Percentiles rank a stretch among this genome's conserved stretches.
phyloP scores from a whole-genome alignment of 2,329 filamentous ascomycete species.

The Cladorrhinum sp. region DNA sequence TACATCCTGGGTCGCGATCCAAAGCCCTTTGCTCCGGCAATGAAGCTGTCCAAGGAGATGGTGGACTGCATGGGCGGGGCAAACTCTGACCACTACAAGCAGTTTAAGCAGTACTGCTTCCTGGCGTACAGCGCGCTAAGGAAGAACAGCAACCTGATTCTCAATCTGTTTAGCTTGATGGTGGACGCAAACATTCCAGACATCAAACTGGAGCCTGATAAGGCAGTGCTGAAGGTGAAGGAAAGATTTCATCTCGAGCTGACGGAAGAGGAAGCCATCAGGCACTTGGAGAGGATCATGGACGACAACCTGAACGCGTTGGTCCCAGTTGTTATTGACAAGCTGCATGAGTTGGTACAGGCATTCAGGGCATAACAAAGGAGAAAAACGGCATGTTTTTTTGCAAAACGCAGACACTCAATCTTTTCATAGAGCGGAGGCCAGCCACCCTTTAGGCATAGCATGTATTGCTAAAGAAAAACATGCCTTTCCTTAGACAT shows the following conservation, averaged over 20 bases:
- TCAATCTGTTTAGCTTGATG: slow-evolving; percentile 96
- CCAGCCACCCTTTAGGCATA: background rate
- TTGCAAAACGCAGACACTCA: background rate
- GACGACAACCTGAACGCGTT: slow-evolving; percentile 86
- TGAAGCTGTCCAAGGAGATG: slow-evolving; percentile 98
- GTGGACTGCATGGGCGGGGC: slow-evolving; percentile 95
- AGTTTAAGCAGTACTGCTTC: slow-evolving; percentile 95
- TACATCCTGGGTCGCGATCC: slow-evolving; percentile 97
- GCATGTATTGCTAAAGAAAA: too few relatives aligned
- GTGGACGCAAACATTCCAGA: slow-evolving; percentile 96
- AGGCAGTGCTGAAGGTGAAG: slow-evolving; percentile 90
- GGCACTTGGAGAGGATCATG: slow-evolving; percentile 84
- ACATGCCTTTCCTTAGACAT: too few relatives aligned
- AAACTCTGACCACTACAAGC: slow-evolving; percentile 73
- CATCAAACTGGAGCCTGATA: slow-evolving; percentile 87
- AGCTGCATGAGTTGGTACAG: slow-evolving; percentile 90
- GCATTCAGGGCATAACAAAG: slow-evolving; percentile 67
- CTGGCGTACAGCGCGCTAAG: slow-evolving; percentile 88
- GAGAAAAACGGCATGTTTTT: background rate
- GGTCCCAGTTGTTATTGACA: slow-evolving; percentile 91
- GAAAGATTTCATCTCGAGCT: slow-evolving; percentile 92
- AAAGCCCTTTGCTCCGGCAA: slow-evolving; percentile 93
- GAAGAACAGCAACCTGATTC: slow-evolving; percentile 84
- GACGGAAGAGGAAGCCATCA: slow-evolving; percentile 85
- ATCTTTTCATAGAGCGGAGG: background rate